phyloP scores from a whole-genome alignment of 2,329 filamentous ascomycete genomes.

The Verticillium dahliae region DNA sequence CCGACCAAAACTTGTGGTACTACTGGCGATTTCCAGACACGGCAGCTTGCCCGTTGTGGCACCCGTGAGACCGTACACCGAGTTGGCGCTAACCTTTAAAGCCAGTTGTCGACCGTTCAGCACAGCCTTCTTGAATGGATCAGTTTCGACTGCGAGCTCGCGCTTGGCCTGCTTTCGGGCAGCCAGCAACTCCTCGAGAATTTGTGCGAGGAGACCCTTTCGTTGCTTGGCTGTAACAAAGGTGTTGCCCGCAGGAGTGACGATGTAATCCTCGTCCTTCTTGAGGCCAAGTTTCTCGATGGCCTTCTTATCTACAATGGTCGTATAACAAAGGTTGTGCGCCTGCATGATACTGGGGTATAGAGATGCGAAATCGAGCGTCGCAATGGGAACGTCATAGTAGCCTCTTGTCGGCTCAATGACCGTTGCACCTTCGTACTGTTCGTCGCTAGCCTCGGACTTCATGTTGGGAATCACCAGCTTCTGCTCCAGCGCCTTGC shows the following conservation, averaged over 20 bases:
- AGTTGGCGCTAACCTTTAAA: conserved; percentile 94
- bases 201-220: conserved; percentile 88
- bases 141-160: conserved; percentile 80
- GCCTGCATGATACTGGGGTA: conserved; percentile 99
- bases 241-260: conserved; percentile 89
- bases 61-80: conserved; percentile 93
- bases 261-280: conserved; percentile 92
- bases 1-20: conserved; percentile 92
- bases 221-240: conserved; percentile 85
- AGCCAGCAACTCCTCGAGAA: conserved; percentile 86
- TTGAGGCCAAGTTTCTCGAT: conserved; percentile 71
- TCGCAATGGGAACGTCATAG: conserved; percentile 91
- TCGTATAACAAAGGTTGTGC: conserved; percentile 97
- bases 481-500: conserved; percentile 88
- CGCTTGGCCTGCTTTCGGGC: conserved; percentile 93
- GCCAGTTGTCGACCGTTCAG: conserved; percentile 95
- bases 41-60: conserved; percentile 94
- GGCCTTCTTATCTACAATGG: conserved; percentile 70
- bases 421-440: conserved; percentile 96
- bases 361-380: conserved; percentile 95
- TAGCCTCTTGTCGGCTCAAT: conserved; percentile 93
- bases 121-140: conserved; percentile 96
- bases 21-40: conserved; percentile 90
- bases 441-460: conserved; percentile 67
- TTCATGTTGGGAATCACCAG: conserved; percentile 87